Evolutionary conservation across 2,329 filamentous ascomycete species (phyloP).

Genomic region (Sclerotinia sclerotiorum): DNA sequence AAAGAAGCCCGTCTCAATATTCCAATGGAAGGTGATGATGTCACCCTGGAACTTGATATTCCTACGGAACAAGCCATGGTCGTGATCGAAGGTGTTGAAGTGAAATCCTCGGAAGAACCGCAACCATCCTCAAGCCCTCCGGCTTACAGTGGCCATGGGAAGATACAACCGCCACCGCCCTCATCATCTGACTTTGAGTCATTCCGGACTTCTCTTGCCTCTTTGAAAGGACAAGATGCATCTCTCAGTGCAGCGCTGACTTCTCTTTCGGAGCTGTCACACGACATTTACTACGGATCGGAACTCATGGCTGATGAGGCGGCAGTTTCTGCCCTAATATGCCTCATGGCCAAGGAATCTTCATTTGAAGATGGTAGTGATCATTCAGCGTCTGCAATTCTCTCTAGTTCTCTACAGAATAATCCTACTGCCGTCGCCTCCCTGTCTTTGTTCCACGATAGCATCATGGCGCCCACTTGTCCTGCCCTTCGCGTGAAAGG

Average conservation of each 20-base stretch:
- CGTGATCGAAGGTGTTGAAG: conserved; percentile 32
- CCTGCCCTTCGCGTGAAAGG: conserved; percentile 16
- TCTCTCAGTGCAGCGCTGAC: conserved; percentile 46
- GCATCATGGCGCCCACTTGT: conserved; percentile 37
- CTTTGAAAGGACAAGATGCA: conserved; percentile 48
- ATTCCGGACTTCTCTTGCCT: conserved; percentile 51
- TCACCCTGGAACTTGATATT: conserved; percentile 53
- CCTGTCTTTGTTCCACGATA: conserved; percentile 50
- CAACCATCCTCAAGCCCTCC: conserved; percentile 52
- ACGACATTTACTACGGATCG: conserved; percentile 69
- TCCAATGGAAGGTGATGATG: conserved; percentile 52
- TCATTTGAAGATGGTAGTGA: conserved; percentile 31
- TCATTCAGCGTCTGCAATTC: conserved; percentile 53
- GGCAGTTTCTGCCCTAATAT: conserved; percentile 56
- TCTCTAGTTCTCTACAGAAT: conserved; percentile 62
- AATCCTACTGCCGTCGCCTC: conserved; percentile 60
- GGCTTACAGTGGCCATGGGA: conserved; percentile 56
- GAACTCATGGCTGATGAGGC: conserved; percentile 58
- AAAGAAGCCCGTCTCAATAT: conserved; percentile 68
- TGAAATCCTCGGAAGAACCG: conserved; percentile 42
- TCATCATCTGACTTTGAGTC: conserved; percentile 41
- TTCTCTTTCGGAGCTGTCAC: conserved; percentile 61
- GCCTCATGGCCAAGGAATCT: conserved; percentile 47
- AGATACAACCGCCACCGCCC: conserved; percentile 55
- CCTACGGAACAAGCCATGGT: conserved; percentile 47